Conservation (phyloP, 2,329 filamentous ascomycete genomes). For the Phyllosticta ampelicida region DNA sequence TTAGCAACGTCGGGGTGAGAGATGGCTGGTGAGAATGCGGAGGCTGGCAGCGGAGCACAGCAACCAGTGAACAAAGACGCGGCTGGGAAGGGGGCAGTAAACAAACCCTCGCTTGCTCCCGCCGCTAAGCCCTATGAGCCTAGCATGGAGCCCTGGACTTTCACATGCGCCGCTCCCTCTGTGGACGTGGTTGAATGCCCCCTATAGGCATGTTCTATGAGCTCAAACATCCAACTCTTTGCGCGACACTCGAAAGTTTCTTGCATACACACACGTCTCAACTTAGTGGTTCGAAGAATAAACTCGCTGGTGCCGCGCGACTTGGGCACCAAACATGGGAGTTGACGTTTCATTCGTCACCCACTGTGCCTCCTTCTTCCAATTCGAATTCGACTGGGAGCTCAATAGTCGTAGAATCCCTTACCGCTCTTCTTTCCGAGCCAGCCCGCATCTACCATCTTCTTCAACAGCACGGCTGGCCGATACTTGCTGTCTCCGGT, state of each 20-base stretch:
- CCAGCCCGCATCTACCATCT: conserved; percentile 98
- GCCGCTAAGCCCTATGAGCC: conserved; percentile 9
- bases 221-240: too few relatives aligned
- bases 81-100: conserved; percentile 4
- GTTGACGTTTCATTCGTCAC: too few relatives aligned
- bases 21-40: conserved; percentile 1
- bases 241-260: too few relatives aligned
- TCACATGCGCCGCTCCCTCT: not conserved
- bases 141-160: not conserved
- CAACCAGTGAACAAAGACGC: not conserved
- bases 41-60: conserved; percentile 1
- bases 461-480: conserved; percentile 72
- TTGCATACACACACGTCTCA: too few relatives aligned
- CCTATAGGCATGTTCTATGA: too few relatives aligned
- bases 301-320: too few relatives aligned
- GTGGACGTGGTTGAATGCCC: too few relatives aligned
- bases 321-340: too few relatives aligned
- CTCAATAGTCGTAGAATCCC: conserved; percentile 79
- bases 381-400: not conserved
- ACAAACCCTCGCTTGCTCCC: conserved; percentile 8
- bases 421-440: conserved; percentile 94
- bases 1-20: not conserved
- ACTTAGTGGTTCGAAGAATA: too few relatives aligned
- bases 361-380: not conserved
- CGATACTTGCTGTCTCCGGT: conserved; percentile 94